Evolutionary conservation across 1,284 basidiomycete species (phyloP), one percentile per base, ranked within the genome.

Genomic region (Ceratobasidium sp.): DNA sequence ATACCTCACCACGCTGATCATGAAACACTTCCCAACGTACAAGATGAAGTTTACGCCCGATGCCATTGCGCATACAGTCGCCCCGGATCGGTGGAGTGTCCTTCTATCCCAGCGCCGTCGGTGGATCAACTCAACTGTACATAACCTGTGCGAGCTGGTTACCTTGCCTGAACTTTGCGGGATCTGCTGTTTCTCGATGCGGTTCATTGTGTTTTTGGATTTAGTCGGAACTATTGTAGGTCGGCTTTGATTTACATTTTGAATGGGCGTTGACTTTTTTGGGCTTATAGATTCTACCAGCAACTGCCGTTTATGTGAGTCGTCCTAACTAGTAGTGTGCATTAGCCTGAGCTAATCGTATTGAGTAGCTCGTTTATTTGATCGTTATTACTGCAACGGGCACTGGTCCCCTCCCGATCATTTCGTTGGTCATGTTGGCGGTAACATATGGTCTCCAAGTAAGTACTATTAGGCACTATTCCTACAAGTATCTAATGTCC

Each of bases 101-200:
- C 82, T 98, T 79, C 90, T 98, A 79, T 97, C 94, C 1, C 96
- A 98, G 82, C 89, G 96, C 81, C 93, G 97, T 84, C 91, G 97
- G 75, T 99, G 97, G 97, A 99, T 99, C 85, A 99, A 99, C 85
- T 98, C 97, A 75, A 99, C 97, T 0, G 90, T 99, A 9, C 97
- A 99, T 84, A 99, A 99, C 81, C 83, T 99, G 74, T 93, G 93
- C 79, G 97, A 99, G 85, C 86, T 99, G 77, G 91, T 97, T 47
- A 87, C 97, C 77, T 85, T 98, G 73, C 93, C 94, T 2, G 94
- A 98, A 83, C 84, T 99, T 64, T 97, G 97, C 81, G 97, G 97
- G 0, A 97, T 98, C 86, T 99, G 96, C 81, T 96, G 93, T 83
- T 97, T 99, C 87, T 97, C 96, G 31, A 98, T 99, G 96, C 89